Evolutionary conservation across 768 basidiomycete species (phyloP), one percentile per base, ranked within the genome.

Genomic region (Lentinula detonsa): DNA sequence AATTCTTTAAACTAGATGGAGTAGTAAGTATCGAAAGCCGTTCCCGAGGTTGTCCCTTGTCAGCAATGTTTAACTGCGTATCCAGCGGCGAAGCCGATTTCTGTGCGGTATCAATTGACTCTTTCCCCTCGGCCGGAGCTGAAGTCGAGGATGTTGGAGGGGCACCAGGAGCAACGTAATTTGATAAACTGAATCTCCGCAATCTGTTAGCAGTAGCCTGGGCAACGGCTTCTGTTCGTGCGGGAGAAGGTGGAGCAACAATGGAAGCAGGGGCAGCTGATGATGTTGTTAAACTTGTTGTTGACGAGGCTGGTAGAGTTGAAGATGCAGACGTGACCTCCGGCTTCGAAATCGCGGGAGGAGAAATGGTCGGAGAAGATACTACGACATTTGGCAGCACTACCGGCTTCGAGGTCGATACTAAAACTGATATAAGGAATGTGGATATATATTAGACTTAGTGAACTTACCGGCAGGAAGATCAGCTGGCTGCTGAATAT

Each of bases 101-200:
- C 50, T 34, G 28, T n/a, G 16, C 13, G 6, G 5, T 6, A 16
- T 18, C 42, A 23, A 1, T 21, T 21, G 10, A 1, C 21, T 3
- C 46, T 51, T 33, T 35, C n/a, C 5, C 50, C 9, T 35, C 50
- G 34, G 33, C 5, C 1, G 18, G 50, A 34, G 31, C n/a, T 4
- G 50, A 23, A 15, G 11, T 15, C 13, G 31, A 1, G 0, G 50
- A 18, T 6, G 33, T 5, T 4, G 40, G 2, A 18, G 55, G n/a
- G 5, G 23, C 31, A 31, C 59, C 39, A 33, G 59, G 59, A 52
- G 59, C 59, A 31, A 40, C 49, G 37, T 60, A 60, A 37, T 60
- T 60, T 16, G 45, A 49, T 16, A 60, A 43, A 43, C 59, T 60
- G 23, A 60, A 60, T 49, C 39, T 60, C 35, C 59, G 42, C 10